Evolutionary conservation across 257 asterid species (phyloP).

Genomic region (Oldenlandia corymbosa): DNA sequence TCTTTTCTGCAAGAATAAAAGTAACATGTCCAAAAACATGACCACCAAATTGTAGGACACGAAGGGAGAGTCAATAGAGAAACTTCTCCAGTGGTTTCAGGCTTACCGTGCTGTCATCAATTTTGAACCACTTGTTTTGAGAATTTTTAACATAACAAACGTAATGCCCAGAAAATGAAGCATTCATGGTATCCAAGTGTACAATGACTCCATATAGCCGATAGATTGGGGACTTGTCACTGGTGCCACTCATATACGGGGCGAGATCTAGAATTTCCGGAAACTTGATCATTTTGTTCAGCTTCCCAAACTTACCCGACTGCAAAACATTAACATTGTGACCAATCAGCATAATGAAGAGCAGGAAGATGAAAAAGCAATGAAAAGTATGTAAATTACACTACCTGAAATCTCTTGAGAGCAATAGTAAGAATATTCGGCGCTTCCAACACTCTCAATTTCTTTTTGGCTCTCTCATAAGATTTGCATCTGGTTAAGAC

Average conservation of each 20-base stretch:
- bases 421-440: constrained; percentile 84
- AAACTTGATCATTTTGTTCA: constrained; percentile 60
- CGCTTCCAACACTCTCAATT: constrained; percentile 71
- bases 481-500: constrained; percentile 57
- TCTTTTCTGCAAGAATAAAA: too few relatives aligned
- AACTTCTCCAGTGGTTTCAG: neutral
- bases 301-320: constrained; percentile 76
- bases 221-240: constrained; percentile 77
- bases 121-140: constrained; percentile 69
- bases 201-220: constrained; percentile 78
- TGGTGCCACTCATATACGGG: constrained; percentile 74
- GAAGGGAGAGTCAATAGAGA: too few relatives aligned
- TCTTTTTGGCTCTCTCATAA: constrained; percentile 76
- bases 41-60: neutral
- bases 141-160: constrained; percentile 63
- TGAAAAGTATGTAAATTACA: neutral
- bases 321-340: constrained; percentile 22
- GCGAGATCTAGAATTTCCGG: constrained; percentile 70
- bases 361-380: neutral
- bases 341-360: constrained; percentile 12
- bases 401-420: constrained; percentile 82
- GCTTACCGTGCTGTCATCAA: constrained; percentile 65
- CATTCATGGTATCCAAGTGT: constrained; percentile 66
- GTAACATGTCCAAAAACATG: too few relatives aligned
- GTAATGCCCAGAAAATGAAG: constrained; percentile 80